phyloP scores from a whole-genome alignment of 148 eudicot genomes.

The Fagopyrum esculentum region DNA sequence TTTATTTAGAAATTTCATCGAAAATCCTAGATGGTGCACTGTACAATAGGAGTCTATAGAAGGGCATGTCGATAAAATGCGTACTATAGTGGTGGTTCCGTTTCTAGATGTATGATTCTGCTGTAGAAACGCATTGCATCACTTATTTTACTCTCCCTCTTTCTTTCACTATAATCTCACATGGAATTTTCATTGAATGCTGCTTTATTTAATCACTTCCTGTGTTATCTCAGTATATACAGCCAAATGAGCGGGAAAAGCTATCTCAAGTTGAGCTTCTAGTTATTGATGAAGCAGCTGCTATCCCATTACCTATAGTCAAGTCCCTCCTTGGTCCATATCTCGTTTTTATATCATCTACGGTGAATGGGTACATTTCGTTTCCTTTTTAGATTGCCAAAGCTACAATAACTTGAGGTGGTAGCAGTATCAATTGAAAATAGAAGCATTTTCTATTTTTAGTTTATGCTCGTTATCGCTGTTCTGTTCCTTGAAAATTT shows the following conservation, averaged over 20 bases:
- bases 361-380: conserved; percentile 81
- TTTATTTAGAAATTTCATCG: neutral
- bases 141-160: no score
- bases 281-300: conserved; percentile 99
- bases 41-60: neutral
- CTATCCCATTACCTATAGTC: conserved; percentile 84
- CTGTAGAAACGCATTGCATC: neutral
- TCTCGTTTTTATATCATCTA: conserved; percentile 89
- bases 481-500: neutral
- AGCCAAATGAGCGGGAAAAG: conserved; percentile 81
- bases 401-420: neutral
- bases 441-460: neutral
- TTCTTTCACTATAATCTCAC: neutral
- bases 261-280: conserved; percentile 91
- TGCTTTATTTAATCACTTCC: conserved; percentile 2
- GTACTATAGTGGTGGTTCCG: neutral
- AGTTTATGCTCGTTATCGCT: neutral
- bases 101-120: neutral
- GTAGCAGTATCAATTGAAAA: neutral
- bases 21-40: neutral
- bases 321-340: conserved; percentile 92
- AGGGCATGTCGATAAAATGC: neutral
- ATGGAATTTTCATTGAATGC: neutral
- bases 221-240: conserved; percentile 63
- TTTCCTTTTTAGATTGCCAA: neutral